Conservation (phyloP, 352 stramenopile genomes). For the Phytophthora brassicae region DNA sequence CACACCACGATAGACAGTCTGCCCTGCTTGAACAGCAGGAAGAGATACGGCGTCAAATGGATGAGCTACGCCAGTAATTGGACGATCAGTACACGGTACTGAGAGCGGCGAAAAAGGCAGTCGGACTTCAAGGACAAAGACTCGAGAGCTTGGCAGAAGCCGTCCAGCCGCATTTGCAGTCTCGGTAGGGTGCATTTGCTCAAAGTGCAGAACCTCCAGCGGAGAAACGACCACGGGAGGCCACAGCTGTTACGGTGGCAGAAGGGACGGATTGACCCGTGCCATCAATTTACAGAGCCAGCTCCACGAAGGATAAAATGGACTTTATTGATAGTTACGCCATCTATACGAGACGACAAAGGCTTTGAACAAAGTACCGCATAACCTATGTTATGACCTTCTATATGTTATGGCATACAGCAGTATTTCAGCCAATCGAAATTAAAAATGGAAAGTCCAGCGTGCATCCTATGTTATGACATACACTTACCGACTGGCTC, state of each 20-base stretch:
- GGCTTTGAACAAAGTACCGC: slow-evolving; percentile 10
- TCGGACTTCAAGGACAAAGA: slow-evolving; percentile 6
- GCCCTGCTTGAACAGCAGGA: slow-evolving; percentile 9
- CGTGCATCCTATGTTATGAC: no score
- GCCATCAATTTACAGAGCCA: slow-evolving; percentile 7
- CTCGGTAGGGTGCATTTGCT: slow-evolving; percentile 4
- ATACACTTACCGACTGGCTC: no score
- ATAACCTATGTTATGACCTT: no score
- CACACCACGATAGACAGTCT: slow-evolving; percentile 4
- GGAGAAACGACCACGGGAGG: neutral
- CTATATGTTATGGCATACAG: no score
- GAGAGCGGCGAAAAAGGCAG: slow-evolving; percentile 4
- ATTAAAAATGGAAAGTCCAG: no score
- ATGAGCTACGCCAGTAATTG: slow-evolving; percentile 11
- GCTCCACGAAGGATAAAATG: slow-evolving; percentile 13
- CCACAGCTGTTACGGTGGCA: slow-evolving; percentile 6
- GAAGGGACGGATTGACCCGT: slow-evolving; percentile 15
- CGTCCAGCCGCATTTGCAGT: slow-evolving; percentile 5
- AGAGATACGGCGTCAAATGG: slow-evolving; percentile 20
- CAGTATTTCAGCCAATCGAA: no score
- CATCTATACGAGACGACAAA: slow-evolving; percentile 12
- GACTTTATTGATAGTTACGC: slow-evolving; percentile 15
- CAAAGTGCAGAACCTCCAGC: neutral
- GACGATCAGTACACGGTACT: slow-evolving; percentile 15
- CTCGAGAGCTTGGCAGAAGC: slow-evolving; percentile 5